Evolutionary conservation across 2,329 filamentous ascomycete species (phyloP), one percentile per base, ranked within the genome.

Genomic region (Microcera coccophila): DNA sequence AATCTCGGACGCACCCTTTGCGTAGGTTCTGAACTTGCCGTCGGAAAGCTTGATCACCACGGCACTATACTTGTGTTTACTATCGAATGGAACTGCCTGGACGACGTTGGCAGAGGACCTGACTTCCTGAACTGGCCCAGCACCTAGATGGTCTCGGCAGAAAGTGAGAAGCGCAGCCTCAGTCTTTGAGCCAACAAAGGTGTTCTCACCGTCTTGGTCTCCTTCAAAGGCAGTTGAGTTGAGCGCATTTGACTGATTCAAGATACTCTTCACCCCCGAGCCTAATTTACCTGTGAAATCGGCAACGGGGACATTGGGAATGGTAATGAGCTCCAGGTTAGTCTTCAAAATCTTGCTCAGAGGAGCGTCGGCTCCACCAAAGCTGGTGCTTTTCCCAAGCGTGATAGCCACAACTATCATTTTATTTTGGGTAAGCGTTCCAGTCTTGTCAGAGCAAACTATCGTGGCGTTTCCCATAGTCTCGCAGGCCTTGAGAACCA

Each of bases 341-440:
- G 55, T 50, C 22, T 44, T 48, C 31, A 32, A 8, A n/a, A 42
- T 40, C 36, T 57, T 54, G 21, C 55, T 49, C 49, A 55, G 47
- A 9, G 53, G 48, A 11, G 31, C 44, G n/a, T 48, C 42, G 14
- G 46, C 55, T 10, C 55, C 49, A 4, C 55, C 51, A n/a, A 58
- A 73, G 42, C 58, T 64, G 18, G 55, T 57, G 19, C 60, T 35
- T 38, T 55, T 64, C 11, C 83, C 82, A 28, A 86, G 64, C 2
- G 82, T 80, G 22, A 82, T 83, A 32, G 84, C 81, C 36, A 88
- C 84, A 4, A 88, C 83, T 0, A 81, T 84, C 82, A 86, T 86
- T 61, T 82, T 82, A 57, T 86, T 86, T 44, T 85, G 82, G 0
- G 65, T 68, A 2, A 67, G 49, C 16, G 64, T 67, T 15, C 65